Base-by-base conservation (phyloP, 345 rosid genomes). In the Arabis alpina region DNA sequence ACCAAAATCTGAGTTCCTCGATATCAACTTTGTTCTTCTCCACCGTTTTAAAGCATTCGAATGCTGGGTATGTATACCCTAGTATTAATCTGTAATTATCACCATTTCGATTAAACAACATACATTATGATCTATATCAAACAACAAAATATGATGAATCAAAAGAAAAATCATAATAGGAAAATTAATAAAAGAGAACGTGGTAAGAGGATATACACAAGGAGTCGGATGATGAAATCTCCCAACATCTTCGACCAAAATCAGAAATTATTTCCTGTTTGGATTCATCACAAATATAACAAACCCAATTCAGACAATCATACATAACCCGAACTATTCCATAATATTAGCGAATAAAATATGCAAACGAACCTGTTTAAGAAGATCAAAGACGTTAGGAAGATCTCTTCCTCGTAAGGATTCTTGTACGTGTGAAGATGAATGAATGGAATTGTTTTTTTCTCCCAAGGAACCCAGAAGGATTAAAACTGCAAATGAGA, bases 61-160 rank as follows among this genome's bases (percentile, higher is more conserved):
- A 84, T 13, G 96, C 99, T 4, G 99, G 99, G 80, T 86, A 94
- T 36, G 93, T 90, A 78, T 86, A 91, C 69, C 99, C 99, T 55
- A 94, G 73, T 75, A 85, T 52, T 82, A 91, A 67, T 74, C 97
- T 93, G 91, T 45, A 19, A 76, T 14, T 7, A 10, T 42, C 37
- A 75, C 47, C 64, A 61, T 48, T 54, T 61, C 8, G 3, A 8
- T 27, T 0, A 48, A 6, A 13, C 24, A 40, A 64, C 4, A 32
- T 16, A 61, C 24, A 36, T n/a, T 37, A 36, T 8, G n/a, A 41
- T 32, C 37, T 54, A 27, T 14, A 42, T 3, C 9, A 36, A 36
- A 10, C 54, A 50, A 50, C 45, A 50, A 50, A n/a, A 9, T n/a
- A 10, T 52, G 12, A 61, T 32, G 13, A 27, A 54, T 2, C 25